phyloP scores from a whole-genome alignment of 208 protist species.

The Trypanosoma caninum region DNA sequence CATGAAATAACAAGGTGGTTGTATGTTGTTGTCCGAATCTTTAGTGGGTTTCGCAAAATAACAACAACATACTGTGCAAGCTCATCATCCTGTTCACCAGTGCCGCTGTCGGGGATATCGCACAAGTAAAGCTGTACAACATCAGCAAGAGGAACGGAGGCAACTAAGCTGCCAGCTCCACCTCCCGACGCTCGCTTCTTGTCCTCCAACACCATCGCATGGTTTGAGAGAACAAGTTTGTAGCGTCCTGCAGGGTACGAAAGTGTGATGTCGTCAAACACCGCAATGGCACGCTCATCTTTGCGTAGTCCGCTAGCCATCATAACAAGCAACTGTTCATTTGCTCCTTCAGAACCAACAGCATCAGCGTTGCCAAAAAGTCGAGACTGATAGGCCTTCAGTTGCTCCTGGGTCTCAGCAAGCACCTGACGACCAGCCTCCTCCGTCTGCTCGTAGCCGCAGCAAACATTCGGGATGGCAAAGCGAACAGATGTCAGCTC shows the following conservation, averaged over 20 bases:
- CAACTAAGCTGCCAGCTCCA: constrained; percentile 18
- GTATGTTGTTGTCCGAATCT: constrained; percentile 73
- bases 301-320: constrained; percentile 38
- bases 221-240: constrained; percentile 81
- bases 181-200: constrained; percentile 45
- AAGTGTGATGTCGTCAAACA: constrained; percentile 76
- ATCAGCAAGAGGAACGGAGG: constrained; percentile 58
- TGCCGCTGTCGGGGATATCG: constrained; percentile 46
- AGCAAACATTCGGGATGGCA: constrained; percentile 76
- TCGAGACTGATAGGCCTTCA: constrained; percentile 57
- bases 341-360: neutral
- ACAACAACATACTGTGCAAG: constrained; percentile 79
- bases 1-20: constrained; percentile 81
- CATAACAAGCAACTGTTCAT: constrained; percentile 47
- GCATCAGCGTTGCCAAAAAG: constrained; percentile 24
- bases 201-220: constrained; percentile 72
- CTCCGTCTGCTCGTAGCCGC: constrained; percentile 84
- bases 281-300: constrained; percentile 66
- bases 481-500: constrained; percentile 79
- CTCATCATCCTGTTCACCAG: constrained; percentile 3
- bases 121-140: constrained; percentile 78
- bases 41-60: constrained; percentile 67
- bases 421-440: constrained; percentile 74
- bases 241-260: constrained; percentile 80
- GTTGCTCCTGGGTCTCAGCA: constrained; percentile 42